Percentiles rank a stretch among this genome's conserved stretches.
Evolutionary conservation across 805 yeast genomes (phyloP).

Genomic region (Saturnispora quitensis): DNA sequence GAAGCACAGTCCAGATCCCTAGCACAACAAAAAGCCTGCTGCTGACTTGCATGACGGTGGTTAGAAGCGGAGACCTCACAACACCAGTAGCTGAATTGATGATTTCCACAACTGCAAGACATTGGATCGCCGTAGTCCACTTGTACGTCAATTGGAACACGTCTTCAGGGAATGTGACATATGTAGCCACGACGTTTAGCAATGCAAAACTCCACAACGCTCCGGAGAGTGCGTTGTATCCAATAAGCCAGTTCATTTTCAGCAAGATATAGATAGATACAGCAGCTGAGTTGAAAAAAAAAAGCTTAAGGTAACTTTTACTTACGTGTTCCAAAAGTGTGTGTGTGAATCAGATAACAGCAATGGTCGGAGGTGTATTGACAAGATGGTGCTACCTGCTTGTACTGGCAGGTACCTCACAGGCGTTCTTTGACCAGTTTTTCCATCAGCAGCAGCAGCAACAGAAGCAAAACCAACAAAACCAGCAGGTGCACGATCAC

Average conservation of each 20-base stretch:
- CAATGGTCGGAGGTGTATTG: not conserved
- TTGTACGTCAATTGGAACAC: slow-evolving; percentile 51
- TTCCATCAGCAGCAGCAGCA: slow-evolving; percentile 17
- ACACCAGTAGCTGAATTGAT: slow-evolving; percentile 69
- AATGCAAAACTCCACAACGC: slow-evolving; percentile 27
- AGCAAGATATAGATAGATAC: not conserved
- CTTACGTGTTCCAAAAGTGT: not conserved
- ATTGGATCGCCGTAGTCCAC: slow-evolving; percentile 60
- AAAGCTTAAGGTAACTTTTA: not conserved
- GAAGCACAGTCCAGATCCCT: slow-evolving; percentile 73
- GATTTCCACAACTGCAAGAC: slow-evolving; percentile 72
- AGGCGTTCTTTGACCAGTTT: slow-evolving; percentile 19
- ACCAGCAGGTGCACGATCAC: slow-evolving; percentile 32
- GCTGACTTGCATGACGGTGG: slow-evolving; percentile 80
- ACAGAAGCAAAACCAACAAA: slow-evolving; percentile 28
- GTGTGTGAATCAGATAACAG: not conserved
- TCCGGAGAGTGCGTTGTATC: slow-evolving; percentile 27
- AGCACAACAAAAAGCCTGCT: slow-evolving; percentile 76
- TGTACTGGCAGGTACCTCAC: not conserved
- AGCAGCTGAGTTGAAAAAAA: not conserved
- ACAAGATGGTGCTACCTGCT: not conserved
- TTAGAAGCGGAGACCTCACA: slow-evolving; percentile 76
- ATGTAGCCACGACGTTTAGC: slow-evolving; percentile 20
- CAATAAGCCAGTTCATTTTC: slow-evolving; percentile 21
- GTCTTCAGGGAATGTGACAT: slow-evolving; percentile 41